Base-by-base conservation (phyloP, 352 stramenopile species). In the Phytophthora agathidicida region DNA sequence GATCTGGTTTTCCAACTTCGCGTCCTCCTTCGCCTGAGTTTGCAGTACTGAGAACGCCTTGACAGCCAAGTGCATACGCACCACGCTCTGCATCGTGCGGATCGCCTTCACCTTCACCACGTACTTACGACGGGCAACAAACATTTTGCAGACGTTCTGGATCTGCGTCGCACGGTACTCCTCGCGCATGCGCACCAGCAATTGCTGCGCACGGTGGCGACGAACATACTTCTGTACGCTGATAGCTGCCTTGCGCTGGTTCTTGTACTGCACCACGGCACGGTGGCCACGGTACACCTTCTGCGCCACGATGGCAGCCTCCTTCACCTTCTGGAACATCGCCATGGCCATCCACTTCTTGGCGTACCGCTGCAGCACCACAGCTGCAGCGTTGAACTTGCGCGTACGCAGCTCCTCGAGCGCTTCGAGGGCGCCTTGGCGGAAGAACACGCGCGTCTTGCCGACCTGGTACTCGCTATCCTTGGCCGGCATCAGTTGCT, bases 1-100 rank as follows among this genome's bases (percentile, higher is more conserved):
- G 44, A 99, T 96, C 72, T 98, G 94, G 73, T 98, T 98, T 67
- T 98, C 94, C 1, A 99, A 73, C 75, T 99, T 99, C 28, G 93
- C 93, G 60, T 98, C 91, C 55, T 98, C 91, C 53, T 95, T 91
- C 7, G 94, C 91, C 44, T 98, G 91, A 31, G 79, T 80, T 43
- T 93, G 80, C 11, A 93, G 57, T 42, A 88, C 78, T 0, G 74
- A 81, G 50, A 88, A 95, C 8, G 79, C 76, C 28, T 86, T 86
- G 44, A 91, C 62, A 7, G 86, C 86, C 39, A 94, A 58, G 50
- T 91, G 88, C 74, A 88, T 92, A 31, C 88, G 86, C 59, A 93
- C 85, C 17, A 94, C 71, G 43, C 83, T 92, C 59, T 94, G 83
- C 47, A 96, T 86, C 36, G 76, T 78, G 27, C 85, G 51, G 23